Conservation (phyloP, 1,284 basidiomycete species). For the Anthracocystis walkeri region DNA sequence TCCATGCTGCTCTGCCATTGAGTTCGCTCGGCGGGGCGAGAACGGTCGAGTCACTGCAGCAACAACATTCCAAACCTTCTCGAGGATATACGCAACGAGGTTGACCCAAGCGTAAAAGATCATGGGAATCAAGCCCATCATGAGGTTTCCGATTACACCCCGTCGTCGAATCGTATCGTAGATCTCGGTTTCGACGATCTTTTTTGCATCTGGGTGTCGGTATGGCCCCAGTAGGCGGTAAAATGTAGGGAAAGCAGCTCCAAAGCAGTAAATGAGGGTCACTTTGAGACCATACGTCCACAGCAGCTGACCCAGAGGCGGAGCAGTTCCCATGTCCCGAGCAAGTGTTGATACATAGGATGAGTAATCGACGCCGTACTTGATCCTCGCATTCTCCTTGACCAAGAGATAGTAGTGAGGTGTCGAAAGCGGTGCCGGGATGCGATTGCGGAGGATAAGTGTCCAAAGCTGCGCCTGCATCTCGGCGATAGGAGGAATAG, state of each 20-base stretch:
- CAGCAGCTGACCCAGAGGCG: constrained; percentile 73
- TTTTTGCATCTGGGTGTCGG: constrained; percentile 59
- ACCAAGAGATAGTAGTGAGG: constrained; percentile 76
- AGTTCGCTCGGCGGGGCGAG: not conserved
- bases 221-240: constrained; percentile 77
- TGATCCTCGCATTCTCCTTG: constrained; percentile 74
- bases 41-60: constrained; percentile 12
- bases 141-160: constrained; percentile 75
- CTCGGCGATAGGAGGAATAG: constrained; percentile 78
- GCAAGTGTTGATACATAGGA: constrained; percentile 76
- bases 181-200: constrained; percentile 75
- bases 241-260: constrained; percentile 76
- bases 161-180: constrained; percentile 77
- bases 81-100: constrained; percentile 64
- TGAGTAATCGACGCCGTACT: constrained; percentile 76
- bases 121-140: constrained; percentile 73
- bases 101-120: constrained; percentile 71
- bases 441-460: constrained; percentile 72
- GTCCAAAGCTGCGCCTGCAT: constrained; percentile 78
- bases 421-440: constrained; percentile 71
- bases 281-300: constrained; percentile 74
- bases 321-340: constrained; percentile 76
- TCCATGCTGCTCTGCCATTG: not conserved
- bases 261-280: constrained; percentile 75
- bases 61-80: constrained; percentile 38